Evolutionary conservation across 208 protist species (phyloP), one percentile per base, ranked within the genome.

Genomic region (Vickermania ingenoplastis): DNA sequence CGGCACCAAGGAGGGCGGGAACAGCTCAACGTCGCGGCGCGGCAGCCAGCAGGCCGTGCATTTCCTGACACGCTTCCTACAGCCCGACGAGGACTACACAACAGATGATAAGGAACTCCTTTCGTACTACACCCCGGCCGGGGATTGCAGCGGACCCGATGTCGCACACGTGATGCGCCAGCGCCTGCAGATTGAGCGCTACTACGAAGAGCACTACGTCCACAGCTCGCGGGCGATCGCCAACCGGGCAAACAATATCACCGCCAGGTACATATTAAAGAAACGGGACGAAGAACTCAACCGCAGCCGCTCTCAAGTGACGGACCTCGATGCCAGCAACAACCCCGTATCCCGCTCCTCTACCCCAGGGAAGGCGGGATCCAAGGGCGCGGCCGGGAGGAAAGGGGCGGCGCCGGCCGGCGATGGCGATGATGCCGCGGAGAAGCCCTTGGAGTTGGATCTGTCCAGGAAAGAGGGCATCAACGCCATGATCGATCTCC

Each of bases 191-290:
- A 56, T 60, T 28, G 75, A 77, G 75, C 25, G 27, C 1, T 62
- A 62, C 51, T 71, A 56, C 52, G 66, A 73, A 60, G 75, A 73
- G 57, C 61, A 31, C 66, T 81, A 69, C 57, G 60, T 53, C 49
- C 70, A 4, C 30, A 14, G 17, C 22, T 55, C 41, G 1, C 51
- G 52, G 30, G 21, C 27, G 3, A 7, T 53, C 22, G 48, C 45
- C 22, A 58, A 45, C 36, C 36, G 28, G 22, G 54, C 54, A 5
- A 41, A 58, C 5, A 41, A 58, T 11, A 41, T 26, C 54, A 27
- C 54, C 13, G 26, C 13, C 28, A 11, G 26, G 4, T n/a, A n/a
- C 21, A 14, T 54, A n/a, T n/a, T 54, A 7, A 54, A 26, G 17
- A n/a, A n/a, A 26, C 5, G 21, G 17, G 50, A 26, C 14, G 50